Conservation (phyloP, 2,329 filamentous ascomycete genomes). For the Thermomyces lanuginosus region DNA sequence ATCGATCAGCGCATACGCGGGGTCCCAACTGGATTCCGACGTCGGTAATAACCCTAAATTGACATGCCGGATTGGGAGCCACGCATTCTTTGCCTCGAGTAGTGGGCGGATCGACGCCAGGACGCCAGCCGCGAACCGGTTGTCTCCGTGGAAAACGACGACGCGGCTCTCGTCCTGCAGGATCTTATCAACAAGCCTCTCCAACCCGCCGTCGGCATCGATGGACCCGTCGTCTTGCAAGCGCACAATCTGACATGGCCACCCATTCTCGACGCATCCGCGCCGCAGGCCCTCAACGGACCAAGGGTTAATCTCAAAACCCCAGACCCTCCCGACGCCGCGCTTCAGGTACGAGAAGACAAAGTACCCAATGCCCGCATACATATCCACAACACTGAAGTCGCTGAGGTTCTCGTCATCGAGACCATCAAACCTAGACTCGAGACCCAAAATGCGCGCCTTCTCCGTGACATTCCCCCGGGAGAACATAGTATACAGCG, state of each 20-base stretch:
- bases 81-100: slow-evolving; percentile 17
- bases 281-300: slow-evolving; percentile 66
- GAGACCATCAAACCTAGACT: slow-evolving; percentile 19
- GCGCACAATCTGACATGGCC: slow-evolving; percentile 41
- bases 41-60: slow-evolving; percentile 43
- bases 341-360: slow-evolving; percentile 63
- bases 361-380: slow-evolving; percentile 90
- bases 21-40: slow-evolving; percentile 33
- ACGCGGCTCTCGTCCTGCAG: slow-evolving; percentile 37
- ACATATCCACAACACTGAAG: slow-evolving; percentile 52
- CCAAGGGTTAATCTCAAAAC: slow-evolving; percentile 86
- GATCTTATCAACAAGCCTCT: slow-evolving; percentile 14
- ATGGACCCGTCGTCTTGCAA: slow-evolving; percentile 22
- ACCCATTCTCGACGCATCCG: slow-evolving; percentile 55
- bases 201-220: slow-evolving; percentile 9
- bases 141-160: slow-evolving; percentile 54
- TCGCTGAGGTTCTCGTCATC: slow-evolving; percentile 14
- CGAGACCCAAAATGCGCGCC: slow-evolving; percentile 46
- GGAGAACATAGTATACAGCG: slow-evolving; percentile 85
- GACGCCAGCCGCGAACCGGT: slow-evolving; percentile 36
- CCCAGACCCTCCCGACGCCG: slow-evolving; percentile 53
- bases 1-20: slow-evolving; percentile 35
- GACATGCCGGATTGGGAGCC: slow-evolving; percentile 35
- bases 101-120: slow-evolving; percentile 17
- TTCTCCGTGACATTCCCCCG: slow-evolving; percentile 85